These are phyloP conservation scores for Ceratobasidium sp. DNA, from an alignment of 1,284 basidiomycete species.

Conservation along the genomic window DNA sequence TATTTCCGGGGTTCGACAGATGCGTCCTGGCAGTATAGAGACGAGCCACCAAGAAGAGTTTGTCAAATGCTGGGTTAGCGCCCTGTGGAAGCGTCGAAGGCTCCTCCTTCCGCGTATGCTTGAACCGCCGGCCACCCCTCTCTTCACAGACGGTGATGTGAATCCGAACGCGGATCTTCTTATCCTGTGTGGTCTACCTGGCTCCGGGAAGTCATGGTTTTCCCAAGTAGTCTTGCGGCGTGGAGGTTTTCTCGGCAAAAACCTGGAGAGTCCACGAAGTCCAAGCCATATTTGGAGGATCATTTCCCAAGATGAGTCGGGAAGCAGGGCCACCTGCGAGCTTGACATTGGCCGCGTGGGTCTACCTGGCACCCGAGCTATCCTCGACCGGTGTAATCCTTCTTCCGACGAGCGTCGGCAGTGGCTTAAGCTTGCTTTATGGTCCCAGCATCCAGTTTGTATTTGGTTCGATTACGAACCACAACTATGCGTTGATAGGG, in stretches of 20 bases:
- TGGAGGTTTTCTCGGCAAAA: conserved; percentile 18
- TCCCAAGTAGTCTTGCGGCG: conserved; percentile 53
- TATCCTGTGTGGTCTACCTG: conserved; percentile 64
- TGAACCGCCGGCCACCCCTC: conserved; percentile 57
- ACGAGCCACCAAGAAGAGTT: conserved; percentile 62
- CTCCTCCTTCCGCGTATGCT: conserved; percentile 57
- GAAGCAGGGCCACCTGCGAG: conserved; percentile 60
- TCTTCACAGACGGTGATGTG: conserved; percentile 55
- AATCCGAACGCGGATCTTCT: conserved; percentile 52
- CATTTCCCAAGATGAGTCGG: conserved; percentile 64
- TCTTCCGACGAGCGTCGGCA: conserved; percentile 54
- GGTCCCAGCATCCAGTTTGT: conserved; percentile 56
- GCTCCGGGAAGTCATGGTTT: conserved; percentile 67
- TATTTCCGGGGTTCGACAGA: conserved; percentile 54
- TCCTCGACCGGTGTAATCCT: conserved; percentile 65
- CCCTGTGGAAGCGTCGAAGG: conserved; percentile 63
- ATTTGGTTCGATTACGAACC: conserved; percentile 63
- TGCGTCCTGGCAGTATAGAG: conserved; percentile 64
- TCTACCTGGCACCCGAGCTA: conserved; percentile 50
- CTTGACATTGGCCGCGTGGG: conserved; percentile 53
- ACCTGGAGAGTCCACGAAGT: conserved; percentile 48
- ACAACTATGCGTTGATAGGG: conserved; percentile 59
- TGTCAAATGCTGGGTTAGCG: conserved; percentile 62
- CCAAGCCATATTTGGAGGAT: conserved; percentile 52
- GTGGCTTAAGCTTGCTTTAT: conserved; percentile 60